These are phyloP conservation scores for Volvariella surrecta DNA, from an alignment of 1,284 basidiomycete species.

Conservation along the genomic window DNA sequence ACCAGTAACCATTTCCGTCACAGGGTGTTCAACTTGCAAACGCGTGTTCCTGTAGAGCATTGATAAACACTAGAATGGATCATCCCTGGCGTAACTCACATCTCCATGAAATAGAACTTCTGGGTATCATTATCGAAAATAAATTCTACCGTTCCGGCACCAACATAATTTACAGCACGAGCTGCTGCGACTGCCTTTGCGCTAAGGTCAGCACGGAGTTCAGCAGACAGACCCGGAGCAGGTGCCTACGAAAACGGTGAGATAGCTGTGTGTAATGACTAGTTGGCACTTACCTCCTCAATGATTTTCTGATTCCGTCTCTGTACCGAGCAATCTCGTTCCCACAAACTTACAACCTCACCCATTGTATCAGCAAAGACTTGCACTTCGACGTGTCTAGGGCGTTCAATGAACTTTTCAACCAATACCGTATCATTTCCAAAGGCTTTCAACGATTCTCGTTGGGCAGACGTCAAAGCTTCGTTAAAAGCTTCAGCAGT, in stretches of 20 bases:
- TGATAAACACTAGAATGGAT: conserved; percentile 5
- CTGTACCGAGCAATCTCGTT: conserved; percentile 93
- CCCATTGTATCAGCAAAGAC: conserved; percentile 79
- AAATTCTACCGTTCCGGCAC: conserved; percentile 90
- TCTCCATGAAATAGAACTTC: conserved; percentile 92
- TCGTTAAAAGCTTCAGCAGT: conserved; percentile 61
- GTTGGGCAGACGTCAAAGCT: conserved; percentile 75
- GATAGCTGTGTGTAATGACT: not conserved
- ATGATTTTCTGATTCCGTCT: conserved; percentile 93
- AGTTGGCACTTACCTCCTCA: conserved; percentile 53
- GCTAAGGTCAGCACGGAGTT: conserved; percentile 73
- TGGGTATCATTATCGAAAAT: conserved; percentile 86
- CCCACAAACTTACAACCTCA: conserved; percentile 82
- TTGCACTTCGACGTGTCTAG: conserved; percentile 86
- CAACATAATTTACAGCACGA: conserved; percentile 83
- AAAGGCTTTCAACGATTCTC: conserved; percentile 83
- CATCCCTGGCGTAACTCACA: conserved; percentile 39
- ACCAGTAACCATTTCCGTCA: conserved; percentile 93
- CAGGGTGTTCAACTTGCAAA: conserved; percentile 90
- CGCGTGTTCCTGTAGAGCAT: conserved; percentile 72
- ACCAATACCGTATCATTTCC: conserved; percentile 82
- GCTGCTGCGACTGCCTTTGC: conserved; percentile 89
- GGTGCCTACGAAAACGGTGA: conserved; percentile 51
- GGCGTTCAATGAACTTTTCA: conserved; percentile 80
- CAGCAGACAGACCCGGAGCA: conserved; percentile 75